phyloP scores from a whole-genome alignment of 2,329 filamentous ascomycete species.

The Phaeoacremonium minimum region DNA sequence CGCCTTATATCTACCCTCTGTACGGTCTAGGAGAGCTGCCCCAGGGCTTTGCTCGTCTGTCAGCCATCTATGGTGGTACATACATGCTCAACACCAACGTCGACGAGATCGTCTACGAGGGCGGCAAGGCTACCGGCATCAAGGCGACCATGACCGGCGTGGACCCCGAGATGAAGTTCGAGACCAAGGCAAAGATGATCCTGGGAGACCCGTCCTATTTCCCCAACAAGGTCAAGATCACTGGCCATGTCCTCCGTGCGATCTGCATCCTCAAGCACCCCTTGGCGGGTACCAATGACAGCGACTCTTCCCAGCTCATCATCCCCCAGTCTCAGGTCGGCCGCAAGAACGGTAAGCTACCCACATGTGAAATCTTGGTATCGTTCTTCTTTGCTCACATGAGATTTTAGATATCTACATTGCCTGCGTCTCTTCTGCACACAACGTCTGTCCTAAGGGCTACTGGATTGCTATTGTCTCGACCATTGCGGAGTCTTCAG shows the following conservation, averaged over 20 bases:
- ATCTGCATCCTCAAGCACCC: conserved; percentile 98
- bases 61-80: conserved; percentile 96
- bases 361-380: too few species aligned
- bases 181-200: conserved; percentile 94
- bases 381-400: too few species aligned
- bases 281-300: conserved; percentile 80
- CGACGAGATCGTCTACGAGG: conserved; percentile 84
- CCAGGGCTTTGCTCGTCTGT: conserved; percentile 94
- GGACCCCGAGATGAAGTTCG: conserved; percentile 83
- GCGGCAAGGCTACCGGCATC: conserved; percentile 85
- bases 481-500: conserved; percentile 86
- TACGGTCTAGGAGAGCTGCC: conserved; percentile 97
- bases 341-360: conserved; percentile 79
- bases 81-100: conserved; percentile 98
- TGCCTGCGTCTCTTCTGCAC: conserved; percentile 88
- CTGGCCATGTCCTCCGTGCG: conserved; percentile 87
- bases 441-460: conserved; percentile 98
- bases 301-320: conserved; percentile 90
- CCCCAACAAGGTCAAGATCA: conserved; percentile 78
- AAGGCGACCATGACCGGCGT: conserved; percentile 94
- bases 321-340: conserved; percentile 97
- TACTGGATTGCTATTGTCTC: conserved; percentile 99
- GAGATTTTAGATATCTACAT: conserved; percentile 80
- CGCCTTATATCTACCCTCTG: conserved; percentile 97
- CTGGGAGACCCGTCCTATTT: conserved; percentile 97